Evolutionary conservation across 1,284 basidiomycete genomes (phyloP).

Genomic region (Afroboletus lepidellus): DNA sequence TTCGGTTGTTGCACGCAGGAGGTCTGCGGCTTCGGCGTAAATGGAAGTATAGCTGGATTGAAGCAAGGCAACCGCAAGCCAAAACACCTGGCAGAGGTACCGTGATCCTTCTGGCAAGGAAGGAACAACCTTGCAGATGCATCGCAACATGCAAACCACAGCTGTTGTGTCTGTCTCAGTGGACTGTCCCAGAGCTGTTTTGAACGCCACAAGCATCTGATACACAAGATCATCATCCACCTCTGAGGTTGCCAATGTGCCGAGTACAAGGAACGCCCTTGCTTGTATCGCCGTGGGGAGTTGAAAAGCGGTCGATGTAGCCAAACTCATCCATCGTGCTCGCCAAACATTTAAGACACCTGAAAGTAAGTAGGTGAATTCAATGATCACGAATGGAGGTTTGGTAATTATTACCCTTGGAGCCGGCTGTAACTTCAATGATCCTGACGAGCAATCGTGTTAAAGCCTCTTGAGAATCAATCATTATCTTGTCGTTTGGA

Average conservation of each 20-base stretch:
- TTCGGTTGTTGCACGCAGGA: constrained; percentile 68
- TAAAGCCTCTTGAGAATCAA: constrained; percentile 70
- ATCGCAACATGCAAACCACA: constrained; percentile 84
- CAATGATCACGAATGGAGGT: background rate
- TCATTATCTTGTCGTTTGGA: constrained; percentile 55
- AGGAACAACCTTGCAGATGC: constrained; percentile 75
- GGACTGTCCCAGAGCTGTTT: constrained; percentile 59
- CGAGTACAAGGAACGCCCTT: constrained; percentile 85
- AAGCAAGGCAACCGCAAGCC: constrained; percentile 81
- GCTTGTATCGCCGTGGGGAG: constrained; percentile 88
- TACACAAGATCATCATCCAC: constrained; percentile 88
- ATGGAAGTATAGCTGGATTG: constrained; percentile 75
- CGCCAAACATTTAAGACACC: constrained; percentile 91
- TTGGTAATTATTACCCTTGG: constrained; percentile 53
- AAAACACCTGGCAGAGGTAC: constrained; percentile 76
- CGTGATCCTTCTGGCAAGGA: constrained; percentile 67
- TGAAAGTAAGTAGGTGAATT: constrained; percentile 33
- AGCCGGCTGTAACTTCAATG: constrained; percentile 64
- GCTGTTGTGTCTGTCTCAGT: constrained; percentile 72
- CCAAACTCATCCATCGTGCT: constrained; percentile 89
- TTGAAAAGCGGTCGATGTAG: constrained; percentile 93
- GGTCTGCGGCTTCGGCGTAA: constrained; percentile 66
- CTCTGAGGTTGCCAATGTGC: constrained; percentile 73
- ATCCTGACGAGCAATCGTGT: constrained; percentile 64
- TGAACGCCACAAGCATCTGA: constrained; percentile 84